These are phyloP conservation scores for Leccinum fibrillosum DNA, from an alignment of 768 basidiomycete species.

Conservation along the genomic window DNA sequence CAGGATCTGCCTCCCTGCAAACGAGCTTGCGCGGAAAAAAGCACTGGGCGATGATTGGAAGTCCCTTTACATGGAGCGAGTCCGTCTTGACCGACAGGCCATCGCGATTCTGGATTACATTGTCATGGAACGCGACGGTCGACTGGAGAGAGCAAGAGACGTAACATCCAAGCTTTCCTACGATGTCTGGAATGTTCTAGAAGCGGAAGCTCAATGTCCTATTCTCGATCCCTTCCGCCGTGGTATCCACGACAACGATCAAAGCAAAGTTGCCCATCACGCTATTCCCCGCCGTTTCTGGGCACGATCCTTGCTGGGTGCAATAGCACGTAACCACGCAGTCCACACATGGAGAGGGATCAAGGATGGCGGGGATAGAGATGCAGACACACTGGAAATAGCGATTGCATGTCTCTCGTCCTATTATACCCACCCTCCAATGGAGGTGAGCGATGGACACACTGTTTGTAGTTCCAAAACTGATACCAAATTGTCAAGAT, in stretches of 20 bases:
- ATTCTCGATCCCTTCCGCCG: constrained; percentile 31
- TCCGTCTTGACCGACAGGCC: constrained; percentile 42
- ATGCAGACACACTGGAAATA: constrained; percentile 37
- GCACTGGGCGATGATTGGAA: constrained; percentile 40
- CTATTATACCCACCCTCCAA: constrained; percentile 45
- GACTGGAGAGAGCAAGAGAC: constrained; percentile 38
- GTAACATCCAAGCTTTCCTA: constrained; percentile 41
- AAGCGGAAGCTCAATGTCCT: constrained; percentile 36
- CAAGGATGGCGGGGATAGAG: constrained; percentile 3
- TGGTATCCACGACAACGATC: constrained; percentile 11
- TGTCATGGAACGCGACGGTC: constrained; percentile 32
- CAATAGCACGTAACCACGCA: constrained; percentile 42
- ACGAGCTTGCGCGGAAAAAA: constrained; percentile 35
- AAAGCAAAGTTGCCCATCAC: constrained; percentile 13
- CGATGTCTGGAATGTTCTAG: constrained; percentile 56
- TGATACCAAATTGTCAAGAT: constrained; percentile 32
- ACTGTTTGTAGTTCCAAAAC: neutral
- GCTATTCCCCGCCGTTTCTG: constrained; percentile 47
- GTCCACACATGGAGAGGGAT: constrained; percentile 36
- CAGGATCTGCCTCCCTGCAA: constrained; percentile 34
- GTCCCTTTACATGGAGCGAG: constrained; percentile 42
- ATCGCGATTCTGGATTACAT: constrained; percentile 42
- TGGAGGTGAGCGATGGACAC: constrained; percentile 34
- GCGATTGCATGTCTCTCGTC: constrained; percentile 50
- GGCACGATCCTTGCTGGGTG: constrained; percentile 43